Evolutionary conservation across 495 filamentous ascomycete species (phyloP).

Genomic region (Ramalina peruviana): DNA sequence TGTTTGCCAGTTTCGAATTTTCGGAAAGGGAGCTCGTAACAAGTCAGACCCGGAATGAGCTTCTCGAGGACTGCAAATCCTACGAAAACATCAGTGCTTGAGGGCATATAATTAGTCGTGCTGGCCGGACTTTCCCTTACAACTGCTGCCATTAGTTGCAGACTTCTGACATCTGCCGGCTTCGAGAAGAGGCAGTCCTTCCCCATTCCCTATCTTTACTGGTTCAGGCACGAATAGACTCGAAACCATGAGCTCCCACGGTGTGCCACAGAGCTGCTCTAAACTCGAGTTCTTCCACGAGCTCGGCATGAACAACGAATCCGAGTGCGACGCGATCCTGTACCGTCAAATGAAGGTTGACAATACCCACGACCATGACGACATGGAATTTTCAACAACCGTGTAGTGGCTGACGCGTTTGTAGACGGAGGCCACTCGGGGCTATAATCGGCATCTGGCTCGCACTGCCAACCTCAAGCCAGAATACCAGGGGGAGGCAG

Average conservation of each 20-base stretch:
- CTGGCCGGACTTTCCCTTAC: too few species aligned
- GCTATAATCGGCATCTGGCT: constrained; percentile 32
- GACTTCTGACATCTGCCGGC: too few species aligned
- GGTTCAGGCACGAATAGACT: too few species aligned
- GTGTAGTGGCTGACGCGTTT: constrained; percentile 3
- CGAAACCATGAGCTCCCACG: not conserved
- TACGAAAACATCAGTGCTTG: too few species aligned
- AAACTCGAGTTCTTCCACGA: not conserved
- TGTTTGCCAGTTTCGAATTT: too few species aligned
- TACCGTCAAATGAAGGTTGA: not conserved
- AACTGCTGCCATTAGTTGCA: too few species aligned
- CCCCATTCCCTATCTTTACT: too few species aligned
- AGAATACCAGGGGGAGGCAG: constrained; percentile 21
- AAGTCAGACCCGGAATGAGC: too few species aligned
- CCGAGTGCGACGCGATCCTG: not conserved
- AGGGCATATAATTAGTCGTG: too few species aligned
- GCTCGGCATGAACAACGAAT: not conserved
- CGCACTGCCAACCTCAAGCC: constrained; percentile 27
- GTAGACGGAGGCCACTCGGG: constrained; percentile 34
- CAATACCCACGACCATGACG: not conserved
- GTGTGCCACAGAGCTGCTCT: not conserved
- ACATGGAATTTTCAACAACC: not conserved
- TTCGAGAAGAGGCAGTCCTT: too few species aligned
- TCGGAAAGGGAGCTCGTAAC: too few species aligned
- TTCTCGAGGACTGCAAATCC: too few species aligned